Conservation (phyloP, 176 grass and related monocot species). For the Cenchrus fungigraminus region DNA sequence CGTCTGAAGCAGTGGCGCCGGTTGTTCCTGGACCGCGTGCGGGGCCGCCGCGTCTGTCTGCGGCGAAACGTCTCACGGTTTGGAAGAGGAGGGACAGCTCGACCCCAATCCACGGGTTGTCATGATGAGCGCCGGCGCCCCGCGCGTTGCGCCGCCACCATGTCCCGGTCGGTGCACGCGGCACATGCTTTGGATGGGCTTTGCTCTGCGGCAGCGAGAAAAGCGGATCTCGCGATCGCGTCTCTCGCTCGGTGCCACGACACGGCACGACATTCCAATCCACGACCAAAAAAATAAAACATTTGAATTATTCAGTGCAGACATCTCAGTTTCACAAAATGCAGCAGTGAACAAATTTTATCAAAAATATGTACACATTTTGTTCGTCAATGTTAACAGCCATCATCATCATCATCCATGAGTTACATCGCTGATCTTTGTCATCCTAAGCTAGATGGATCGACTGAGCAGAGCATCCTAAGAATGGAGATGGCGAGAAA, state of each 20-base stretch:
- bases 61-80: neutral
- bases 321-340: neutral
- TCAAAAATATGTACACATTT: constrained; percentile 18
- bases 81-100: neutral
- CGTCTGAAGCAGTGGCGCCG: neutral
- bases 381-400: neutral
- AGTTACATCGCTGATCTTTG: neutral
- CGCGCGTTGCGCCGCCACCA: neutral
- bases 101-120: neutral
- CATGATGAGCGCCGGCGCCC: constrained; percentile 15
- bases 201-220: neutral
- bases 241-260: neutral
- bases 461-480: neutral
- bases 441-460: neutral
- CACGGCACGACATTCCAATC: neutral
- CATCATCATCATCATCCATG: neutral
- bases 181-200: neutral
- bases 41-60: neutral
- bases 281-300: neutral
- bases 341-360: neutral
- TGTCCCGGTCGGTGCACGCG: neutral
- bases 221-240: constrained; percentile 27
- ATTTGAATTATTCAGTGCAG: neutral
- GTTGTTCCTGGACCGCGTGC: constrained; percentile 5
- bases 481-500: neutral